Evolutionary conservation across 176 grass and related monocot genomes (phyloP).

Genomic region (Carex kokanica): DNA sequence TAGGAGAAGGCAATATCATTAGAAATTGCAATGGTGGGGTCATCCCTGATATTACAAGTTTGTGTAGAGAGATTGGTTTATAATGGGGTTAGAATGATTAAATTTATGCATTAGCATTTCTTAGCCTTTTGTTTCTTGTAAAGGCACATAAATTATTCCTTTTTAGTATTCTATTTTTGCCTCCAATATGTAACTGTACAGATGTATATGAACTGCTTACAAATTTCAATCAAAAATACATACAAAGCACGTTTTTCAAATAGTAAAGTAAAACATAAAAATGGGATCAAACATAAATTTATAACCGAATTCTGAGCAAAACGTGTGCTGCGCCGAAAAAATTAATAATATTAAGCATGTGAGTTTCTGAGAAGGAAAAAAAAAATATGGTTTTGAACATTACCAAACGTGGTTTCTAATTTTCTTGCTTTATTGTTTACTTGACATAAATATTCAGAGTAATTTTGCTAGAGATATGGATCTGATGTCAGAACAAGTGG

Average conservation of each 20-base stretch:
- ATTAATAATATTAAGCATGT: too few relatives aligned
- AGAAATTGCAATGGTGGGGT: conserved; percentile 48
- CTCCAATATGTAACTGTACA: not conserved
- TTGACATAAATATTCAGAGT: not conserved
- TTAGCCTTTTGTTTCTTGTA: not conserved
- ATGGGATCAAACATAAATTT: too few relatives aligned
- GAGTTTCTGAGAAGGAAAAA: not conserved
- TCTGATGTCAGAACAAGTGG: too few relatives aligned
- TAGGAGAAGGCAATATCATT: conserved; percentile 47
- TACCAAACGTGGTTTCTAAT: not conserved
- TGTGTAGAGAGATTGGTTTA: conserved; percentile 62
- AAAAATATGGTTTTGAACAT: not conserved
- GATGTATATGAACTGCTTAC: too few relatives aligned
- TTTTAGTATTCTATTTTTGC: not conserved
- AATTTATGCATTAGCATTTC: not conserved
- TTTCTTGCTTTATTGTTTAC: not conserved
- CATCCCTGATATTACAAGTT: conserved; percentile 57
- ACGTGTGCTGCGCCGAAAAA: too few relatives aligned
- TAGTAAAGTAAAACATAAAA: too few relatives aligned
- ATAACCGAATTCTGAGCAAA: too few relatives aligned
- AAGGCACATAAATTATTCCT: not conserved
- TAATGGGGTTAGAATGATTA: conserved; percentile 9
- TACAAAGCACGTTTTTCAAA: too few relatives aligned
- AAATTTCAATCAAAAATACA: too few relatives aligned
- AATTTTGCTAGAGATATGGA: too few relatives aligned